Base-by-base conservation (phyloP, 2,329 filamentous ascomycete species). In the Diaporthe ampelina region DNA sequence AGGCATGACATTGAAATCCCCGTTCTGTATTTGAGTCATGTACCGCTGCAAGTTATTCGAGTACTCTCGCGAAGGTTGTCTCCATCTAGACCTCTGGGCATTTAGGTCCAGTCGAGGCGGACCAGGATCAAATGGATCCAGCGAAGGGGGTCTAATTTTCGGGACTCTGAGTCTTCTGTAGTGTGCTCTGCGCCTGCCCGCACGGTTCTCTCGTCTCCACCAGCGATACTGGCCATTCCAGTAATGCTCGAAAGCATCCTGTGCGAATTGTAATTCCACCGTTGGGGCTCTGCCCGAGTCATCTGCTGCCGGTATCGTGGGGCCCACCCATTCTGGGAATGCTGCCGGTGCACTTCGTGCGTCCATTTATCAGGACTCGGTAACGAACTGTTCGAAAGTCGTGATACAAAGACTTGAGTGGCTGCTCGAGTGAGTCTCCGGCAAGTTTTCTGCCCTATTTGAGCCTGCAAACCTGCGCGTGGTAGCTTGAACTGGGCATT, bases 171-270 rank as follows among this genome's bases (percentile, higher is more conserved):
- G n/a, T 10, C 9, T 50, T 21, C 3, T 45, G 11, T 58, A 73
- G 9, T 45, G 17, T 5, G 19, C 6, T 15, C n/a, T 32, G 48
- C 71, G 71, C 19, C 58, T 56, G 24, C 61, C 71, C 24, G 50
- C 52, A 26, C 9, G 6, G 9, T 73, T 5, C 26, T 73, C 50
- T 11, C 4, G 21, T 24, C 29, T 65, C 45, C 48, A 73, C 48
- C 37, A 37, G 8, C 11, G 6, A 24, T 67, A 45, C 19, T 8
- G 6, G 15, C 59, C 59, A 0, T 5, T n/a, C 71, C 59, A 67
- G 50, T 67, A 73, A n/a, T 68, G 50, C 9, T 73, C 52, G 29
- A 73, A 73, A 1, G 37, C 40, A 26, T 73, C 71, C 26, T 5
- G n/a, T 5, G 4, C 10, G 24, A 8, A 4, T 40, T 70, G 54